Evolutionary conservation across 306 rosid genomes (phyloP).

Genomic region (Sicyos edulis): DNA sequence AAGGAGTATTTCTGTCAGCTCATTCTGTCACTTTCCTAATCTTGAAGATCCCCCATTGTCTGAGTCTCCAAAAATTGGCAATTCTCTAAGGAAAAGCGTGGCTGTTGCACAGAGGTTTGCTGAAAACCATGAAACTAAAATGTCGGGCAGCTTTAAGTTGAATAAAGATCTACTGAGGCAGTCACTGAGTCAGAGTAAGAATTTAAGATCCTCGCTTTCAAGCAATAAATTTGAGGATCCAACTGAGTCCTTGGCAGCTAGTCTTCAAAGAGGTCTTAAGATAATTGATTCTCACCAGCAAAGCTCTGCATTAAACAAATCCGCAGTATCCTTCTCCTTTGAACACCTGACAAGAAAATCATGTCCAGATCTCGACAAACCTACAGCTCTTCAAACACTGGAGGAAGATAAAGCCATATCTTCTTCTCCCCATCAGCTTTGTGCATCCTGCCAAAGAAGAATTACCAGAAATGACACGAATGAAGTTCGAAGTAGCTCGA

Average conservation of each 20-base stretch:
- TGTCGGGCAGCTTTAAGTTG: conserved; percentile 42
- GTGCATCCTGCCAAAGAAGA: conserved; percentile 59
- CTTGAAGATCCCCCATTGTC: conserved; percentile 70
- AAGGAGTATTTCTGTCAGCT: conserved; percentile 61
- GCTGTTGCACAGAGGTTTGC: conserved; percentile 52
- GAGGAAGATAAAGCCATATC: too few relatives aligned
- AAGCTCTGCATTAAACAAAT: conserved; percentile 57
- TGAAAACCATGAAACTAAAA: conserved; percentile 38
- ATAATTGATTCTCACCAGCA: conserved; percentile 82
- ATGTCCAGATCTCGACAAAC: conserved; percentile 43
- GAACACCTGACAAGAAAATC: conserved; percentile 55
- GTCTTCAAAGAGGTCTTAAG: conserved; percentile 89
- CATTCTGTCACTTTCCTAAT: conserved; percentile 42
- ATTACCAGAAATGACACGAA: conserved; percentile 31
- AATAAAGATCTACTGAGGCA: conserved; percentile 44
- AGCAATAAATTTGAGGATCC: conserved; percentile 64
- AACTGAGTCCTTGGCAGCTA: conserved; percentile 80
- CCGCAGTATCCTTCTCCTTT: conserved; percentile 77
- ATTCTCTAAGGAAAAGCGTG: conserved; percentile 57
- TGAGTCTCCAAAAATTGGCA: conserved; percentile 87
- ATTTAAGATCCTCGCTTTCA: conserved; percentile 50
- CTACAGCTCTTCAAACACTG: not conserved
- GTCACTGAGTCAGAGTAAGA: conserved; percentile 43
- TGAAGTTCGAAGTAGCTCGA: conserved; percentile 43
- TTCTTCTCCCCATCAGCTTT: conserved; percentile 36